Evolutionary conservation across 345 rosid species (phyloP).

Genomic region (Pistacia integerrima): DNA sequence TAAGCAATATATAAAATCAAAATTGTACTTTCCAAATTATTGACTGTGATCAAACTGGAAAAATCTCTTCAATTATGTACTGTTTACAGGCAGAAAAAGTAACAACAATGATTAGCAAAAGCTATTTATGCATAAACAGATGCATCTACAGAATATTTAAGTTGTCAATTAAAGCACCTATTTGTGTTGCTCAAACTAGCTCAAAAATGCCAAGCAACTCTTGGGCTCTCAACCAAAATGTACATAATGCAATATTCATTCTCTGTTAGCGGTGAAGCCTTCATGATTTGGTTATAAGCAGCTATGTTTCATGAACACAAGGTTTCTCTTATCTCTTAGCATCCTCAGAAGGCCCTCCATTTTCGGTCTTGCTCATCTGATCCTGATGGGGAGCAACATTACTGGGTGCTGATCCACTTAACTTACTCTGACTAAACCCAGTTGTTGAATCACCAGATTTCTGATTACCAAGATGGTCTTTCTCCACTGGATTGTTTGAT

Average conservation of each 20-base stretch:
- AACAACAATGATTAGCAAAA: neutral
- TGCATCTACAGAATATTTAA: neutral
- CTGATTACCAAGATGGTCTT: constrained; percentile 10
- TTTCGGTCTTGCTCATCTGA: constrained; percentile 25
- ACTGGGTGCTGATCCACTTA: constrained; percentile 2
- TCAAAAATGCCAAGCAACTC: neutral
- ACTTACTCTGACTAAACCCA: constrained; percentile 11
- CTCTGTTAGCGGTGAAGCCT: neutral
- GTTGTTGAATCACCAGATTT: constrained; percentile 20
- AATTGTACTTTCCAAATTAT: neutral
- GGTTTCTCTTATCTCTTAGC: constrained; percentile 15
- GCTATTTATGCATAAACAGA: neutral
- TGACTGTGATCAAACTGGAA: neutral
- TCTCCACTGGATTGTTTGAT: constrained; percentile 24
- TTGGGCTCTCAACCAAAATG: constrained; percentile 1
- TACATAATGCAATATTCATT: neutral
- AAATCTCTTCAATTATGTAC: neutral
- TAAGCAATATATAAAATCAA: neutral
- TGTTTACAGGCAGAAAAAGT: neutral
- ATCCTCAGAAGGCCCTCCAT: constrained; percentile 23
- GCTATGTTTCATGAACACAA: neutral
- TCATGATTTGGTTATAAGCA: neutral
- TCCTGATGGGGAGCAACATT: constrained; percentile 28
- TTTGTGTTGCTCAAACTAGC: neutral
- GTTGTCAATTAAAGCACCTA: neutral